Evolutionary conservation across 495 filamentous ascomycete genomes (phyloP), one percentile per base, ranked within the genome.

Genomic region (Trichoderma gamsii): DNA sequence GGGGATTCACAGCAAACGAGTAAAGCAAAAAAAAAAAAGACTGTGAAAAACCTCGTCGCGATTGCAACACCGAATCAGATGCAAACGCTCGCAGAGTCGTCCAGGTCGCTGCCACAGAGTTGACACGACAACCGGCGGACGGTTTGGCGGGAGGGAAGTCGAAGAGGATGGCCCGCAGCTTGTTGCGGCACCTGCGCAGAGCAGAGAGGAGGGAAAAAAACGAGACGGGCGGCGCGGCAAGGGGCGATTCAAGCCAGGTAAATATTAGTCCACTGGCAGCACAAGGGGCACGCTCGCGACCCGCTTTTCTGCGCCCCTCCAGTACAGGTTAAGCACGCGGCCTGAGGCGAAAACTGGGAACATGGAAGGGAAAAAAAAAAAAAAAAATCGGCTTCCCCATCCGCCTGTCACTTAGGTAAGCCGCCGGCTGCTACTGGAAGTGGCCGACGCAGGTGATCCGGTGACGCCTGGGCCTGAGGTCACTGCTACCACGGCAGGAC

Each of bases 41-140:
- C 8, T 11, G 11, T 21, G 16, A 61, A 32, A 25, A 25, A 12
- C 15, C 15, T 61, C 56, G 56, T 61, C 56, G 56, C 27, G 56
- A 61, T 61, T 38, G 56, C 56, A 61, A 25, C 25, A 21, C 51
- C 21, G 56, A 61, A 29, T 23, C 56, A 61, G 56, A 15, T 32
- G 56, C 23, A 29, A 7, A 25, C 56, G 27, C n/a, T 11, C 9
- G 25, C 35, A 38, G 35, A 38, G 35, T 38, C 35, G 56, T 12
- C 56, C 56, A 29, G 25, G 56, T 18, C 23, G 27, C 4, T 18
- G 56, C 13, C 9, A 15, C 23, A 61, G 56, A 61, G 56, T 61
- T 61, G 56, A 61, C 56, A 29, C 56, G 56, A 61, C 56, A 61
- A 61, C 56, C 56, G 27, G 51, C 51, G 51, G 35, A 56, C 51